Evolutionary conservation across 2,329 filamentous ascomycete genomes (phyloP), one percentile per base, ranked within the genome.

Genomic region (Exophiala mesophila): DNA sequence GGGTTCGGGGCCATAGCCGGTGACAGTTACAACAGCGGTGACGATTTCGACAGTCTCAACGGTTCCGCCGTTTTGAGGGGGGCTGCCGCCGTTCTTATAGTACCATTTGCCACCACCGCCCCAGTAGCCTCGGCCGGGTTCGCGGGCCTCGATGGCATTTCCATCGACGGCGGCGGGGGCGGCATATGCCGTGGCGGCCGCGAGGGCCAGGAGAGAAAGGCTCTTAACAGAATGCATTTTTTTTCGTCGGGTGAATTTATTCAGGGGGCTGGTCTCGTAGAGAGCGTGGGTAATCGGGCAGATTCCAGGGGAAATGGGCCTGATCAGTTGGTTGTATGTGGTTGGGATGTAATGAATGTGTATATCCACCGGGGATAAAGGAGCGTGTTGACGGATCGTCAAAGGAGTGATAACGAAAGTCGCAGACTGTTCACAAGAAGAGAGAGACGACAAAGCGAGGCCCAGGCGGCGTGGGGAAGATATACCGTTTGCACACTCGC

Each of bases 181-280:
- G 12, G 57, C 62, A 44, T 63, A 47, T 40, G 55, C 49, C 31
- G 55, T 53, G 20, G 49, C 47, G 32, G 41, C 42, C 36, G 52
- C 55, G 35, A 62, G 39, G 24, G 59, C 54, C 35, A 65, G 40
- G 28, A 59, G 39, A 38, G 61, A 60, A 15, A 26, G 19, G 12
- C 20, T 38, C 9, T 38, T 26, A 16, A 38, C 13, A 20, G 36
- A 12, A 20, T 38, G 21, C 19, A 26, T 38, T 26, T 26, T 23
- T 20, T 35, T 19, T 35, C 3, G 16, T 19, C n/a, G 17, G 17
- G n/a, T 28, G 8, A n/a, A 8, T 31, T 12, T 13, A 6, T 13
- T 13, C 13, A 31, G 29, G 17, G 32, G 17, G 32, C 20, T 18
- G 15, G 5, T 34, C 18, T 19, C 32, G 32, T 17, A 18, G 23